Evolutionary conservation across 2,329 filamentous ascomycete species (phyloP), one percentile per base, ranked within the genome.

Genomic region (Trichoderma guizhouense): DNA sequence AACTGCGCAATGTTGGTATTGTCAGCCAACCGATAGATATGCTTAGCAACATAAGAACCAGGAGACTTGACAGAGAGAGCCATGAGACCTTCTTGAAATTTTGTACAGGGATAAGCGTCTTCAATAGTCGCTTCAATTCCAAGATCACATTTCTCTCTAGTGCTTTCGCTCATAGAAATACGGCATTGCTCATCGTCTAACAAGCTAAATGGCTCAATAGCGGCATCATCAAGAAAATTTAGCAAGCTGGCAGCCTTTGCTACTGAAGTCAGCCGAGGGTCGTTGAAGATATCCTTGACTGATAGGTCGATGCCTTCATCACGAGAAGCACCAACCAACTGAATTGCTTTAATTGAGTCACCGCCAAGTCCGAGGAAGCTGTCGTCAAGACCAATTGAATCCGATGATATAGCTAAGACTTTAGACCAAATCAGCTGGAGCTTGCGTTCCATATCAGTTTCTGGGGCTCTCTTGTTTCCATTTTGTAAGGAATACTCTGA

Each of bases 81-180:
- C 47, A 84, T 76, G 1, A 84, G 77, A 3, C 80, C 81, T 73
- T 81, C 81, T 64, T 84, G 82, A 2, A 83, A 74, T 4, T 79
- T 76, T 15, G 81, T 80, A 75, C 80, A 81, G 3, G 82, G 82
- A 58, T 81, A 84, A 3, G 57, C 61, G 14, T 73, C 71, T 47
- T 72, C 64, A 78, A 74, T 43, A 9, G 47, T 12, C 5, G 53
- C 39, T 34, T 47, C 30, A 28, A 7, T 2, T 7, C 39, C 21
- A 7, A 72, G 7, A 14, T 24, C 2, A 24, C 34, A 63, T 14
- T 62, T 12, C 3, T 12, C 7, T 15, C 5, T 62, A 5, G 26
- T 3, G 12, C 7, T 32, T 4, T 32, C 36, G 3, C 21, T 6
- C 1, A 36, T 39, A 14, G 58, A 43, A 12, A 39, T 14, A 4